Conservation (phyloP, 2,329 filamentous ascomycete species). For the Pseudocercospora fuligena region DNA sequence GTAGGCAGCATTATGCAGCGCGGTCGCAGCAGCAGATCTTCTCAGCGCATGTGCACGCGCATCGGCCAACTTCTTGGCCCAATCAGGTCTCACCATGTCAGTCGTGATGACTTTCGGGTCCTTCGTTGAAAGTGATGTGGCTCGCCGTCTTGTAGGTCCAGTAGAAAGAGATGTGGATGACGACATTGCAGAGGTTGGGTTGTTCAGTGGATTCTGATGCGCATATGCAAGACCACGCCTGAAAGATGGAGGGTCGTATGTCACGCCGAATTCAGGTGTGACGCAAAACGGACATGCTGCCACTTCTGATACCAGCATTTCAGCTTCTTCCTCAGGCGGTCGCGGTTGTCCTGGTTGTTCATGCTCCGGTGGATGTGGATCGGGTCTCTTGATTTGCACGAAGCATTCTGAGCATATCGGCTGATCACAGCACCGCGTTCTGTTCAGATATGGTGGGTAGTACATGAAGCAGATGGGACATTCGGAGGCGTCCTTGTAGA, state of each 20-base stretch:
- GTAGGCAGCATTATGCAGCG: slow-evolving; percentile 92
- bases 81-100: slow-evolving; percentile 89
- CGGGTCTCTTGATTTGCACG: slow-evolving; percentile 94
- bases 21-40: slow-evolving; percentile 88
- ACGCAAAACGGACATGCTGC: slow-evolving; percentile 94
- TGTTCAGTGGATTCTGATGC: slow-evolving; percentile 58
- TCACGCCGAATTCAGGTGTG: slow-evolving; percentile 94
- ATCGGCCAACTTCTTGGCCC: slow-evolving; percentile 84
- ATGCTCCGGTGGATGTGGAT: slow-evolving; percentile 83
- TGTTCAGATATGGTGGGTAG: slow-evolving; percentile 93
- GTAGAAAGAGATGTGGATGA: slow-evolving; percentile 77
- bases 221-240: slow-evolving; percentile 78
- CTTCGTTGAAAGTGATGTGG: slow-evolving; percentile 76
- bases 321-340: slow-evolving; percentile 54
- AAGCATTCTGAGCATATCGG: slow-evolving; percentile 98
- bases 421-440: slow-evolving; percentile 93
- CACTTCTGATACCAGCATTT: slow-evolving; percentile 83
- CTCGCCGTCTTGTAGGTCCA: slow-evolving; percentile 58
- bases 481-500: slow-evolving; percentile 89
- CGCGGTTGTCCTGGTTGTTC: slow-evolving; percentile 44
- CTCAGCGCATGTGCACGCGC: slow-evolving; percentile 84
- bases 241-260: slow-evolving; percentile 87
- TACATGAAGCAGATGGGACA: slow-evolving; percentile 97
- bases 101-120: slow-evolving; percentile 89
- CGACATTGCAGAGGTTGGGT: slow-evolving; percentile 73